These are phyloP conservation scores for Synchytrium microbalum DNA, from an alignment of 371 early-diverging fungal genomes.

Conservation along the genomic window DNA sequence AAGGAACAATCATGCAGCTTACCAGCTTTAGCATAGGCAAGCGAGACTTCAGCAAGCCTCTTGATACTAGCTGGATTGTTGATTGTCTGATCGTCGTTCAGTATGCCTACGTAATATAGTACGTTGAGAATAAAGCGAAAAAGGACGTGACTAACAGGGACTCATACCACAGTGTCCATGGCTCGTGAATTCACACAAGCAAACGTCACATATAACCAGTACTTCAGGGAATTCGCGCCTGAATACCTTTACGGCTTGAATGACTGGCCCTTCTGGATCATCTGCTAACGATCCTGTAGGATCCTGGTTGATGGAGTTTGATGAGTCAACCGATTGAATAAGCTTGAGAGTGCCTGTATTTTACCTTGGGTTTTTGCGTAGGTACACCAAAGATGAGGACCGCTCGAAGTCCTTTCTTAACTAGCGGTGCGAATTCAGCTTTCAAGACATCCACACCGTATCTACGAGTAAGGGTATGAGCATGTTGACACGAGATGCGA, in stretches of 20 bases:
- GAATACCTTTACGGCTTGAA: conserved; percentile 71
- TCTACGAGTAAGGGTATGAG: conserved; percentile 20
- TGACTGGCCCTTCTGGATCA: conserved; percentile 79
- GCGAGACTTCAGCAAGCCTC: conserved; percentile 76
- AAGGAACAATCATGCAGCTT: too few relatives aligned
- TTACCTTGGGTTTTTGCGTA: conserved; percentile 45
- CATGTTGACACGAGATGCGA: conserved; percentile 3
- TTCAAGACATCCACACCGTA: conserved; percentile 75
- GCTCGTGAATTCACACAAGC: conserved; percentile 90
- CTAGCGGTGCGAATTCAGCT: conserved; percentile 69
- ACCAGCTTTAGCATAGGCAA: conserved; percentile 76
- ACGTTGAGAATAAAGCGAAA: conserved; percentile 1
- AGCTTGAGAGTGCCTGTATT: conserved; percentile 2
- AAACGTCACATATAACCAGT: conserved; percentile 90
- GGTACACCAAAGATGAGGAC: conserved; percentile 96
- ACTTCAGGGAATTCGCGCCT: conserved; percentile 71
- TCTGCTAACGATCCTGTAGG: conserved; percentile 71
- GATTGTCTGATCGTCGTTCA: conserved; percentile 59
- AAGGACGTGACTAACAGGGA: background rate
- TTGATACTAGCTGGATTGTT: conserved; percentile 69
- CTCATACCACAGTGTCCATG: conserved; percentile 89
- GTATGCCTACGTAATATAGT: background rate
- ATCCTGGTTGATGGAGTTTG: conserved; percentile 52
- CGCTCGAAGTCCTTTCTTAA: conserved; percentile 73
- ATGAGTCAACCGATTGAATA: conserved; percentile 11